phyloP scores from a whole-genome alignment of 257 asterid genomes.

The Rehmannia glutinosa region DNA sequence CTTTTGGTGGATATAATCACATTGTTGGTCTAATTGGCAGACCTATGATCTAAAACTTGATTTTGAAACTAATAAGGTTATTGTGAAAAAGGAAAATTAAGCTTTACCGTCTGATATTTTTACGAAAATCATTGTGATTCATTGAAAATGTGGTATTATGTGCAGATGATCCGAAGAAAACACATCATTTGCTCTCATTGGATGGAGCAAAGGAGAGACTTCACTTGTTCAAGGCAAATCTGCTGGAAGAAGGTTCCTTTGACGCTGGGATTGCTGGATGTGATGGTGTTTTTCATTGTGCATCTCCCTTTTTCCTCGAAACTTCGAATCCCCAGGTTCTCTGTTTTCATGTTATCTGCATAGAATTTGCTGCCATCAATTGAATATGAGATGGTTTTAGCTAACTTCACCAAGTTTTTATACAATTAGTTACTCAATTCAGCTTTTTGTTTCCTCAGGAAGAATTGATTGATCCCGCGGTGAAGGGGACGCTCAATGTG shows the following conservation, averaged over 20 bases:
- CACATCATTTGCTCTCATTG: slow-evolving; percentile 31
- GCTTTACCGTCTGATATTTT: not conserved
- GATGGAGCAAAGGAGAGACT: too few relatives aligned
- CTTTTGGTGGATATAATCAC: not conserved
- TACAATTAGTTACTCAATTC: slow-evolving; percentile 3
- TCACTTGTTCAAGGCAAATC: slow-evolving; percentile 39
- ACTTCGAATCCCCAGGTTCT: slow-evolving; percentile 29
- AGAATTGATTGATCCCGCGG: too few relatives aligned
- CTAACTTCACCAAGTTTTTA: not conserved
- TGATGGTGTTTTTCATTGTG: slow-evolving; percentile 47
- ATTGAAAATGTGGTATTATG: not conserved
- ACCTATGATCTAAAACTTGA: not conserved
- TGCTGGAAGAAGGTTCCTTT: slow-evolving; percentile 39
- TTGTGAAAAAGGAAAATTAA: too few relatives aligned
- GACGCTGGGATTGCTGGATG: slow-evolving; percentile 43
- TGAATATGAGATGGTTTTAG: too few relatives aligned
- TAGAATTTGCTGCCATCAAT: not conserved
- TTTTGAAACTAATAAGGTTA: not conserved
- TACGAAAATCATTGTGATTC: not conserved
- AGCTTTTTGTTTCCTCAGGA: slow-evolving; percentile 2
- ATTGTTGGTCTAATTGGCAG: not conserved
- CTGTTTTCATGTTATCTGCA: not conserved
- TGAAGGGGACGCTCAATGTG: too few relatives aligned
- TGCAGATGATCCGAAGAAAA: slow-evolving; percentile 30
- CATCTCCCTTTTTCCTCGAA: slow-evolving; percentile 34